Base-by-base conservation (phyloP, 1,284 basidiomycete genomes). In the Sanghuangporus sanghuang region DNA sequence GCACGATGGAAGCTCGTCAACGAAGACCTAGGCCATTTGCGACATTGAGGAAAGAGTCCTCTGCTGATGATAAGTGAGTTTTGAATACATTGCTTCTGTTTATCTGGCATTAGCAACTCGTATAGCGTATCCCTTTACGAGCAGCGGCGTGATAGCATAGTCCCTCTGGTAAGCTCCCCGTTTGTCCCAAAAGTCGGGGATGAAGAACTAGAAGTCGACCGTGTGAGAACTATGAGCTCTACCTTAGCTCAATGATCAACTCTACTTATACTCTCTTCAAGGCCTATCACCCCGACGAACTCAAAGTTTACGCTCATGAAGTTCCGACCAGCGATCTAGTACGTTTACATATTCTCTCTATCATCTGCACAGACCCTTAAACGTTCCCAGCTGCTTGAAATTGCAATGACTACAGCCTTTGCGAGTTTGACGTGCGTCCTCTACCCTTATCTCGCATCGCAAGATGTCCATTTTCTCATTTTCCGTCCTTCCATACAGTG, bases 351-450 rank as follows among this genome's bases (percentile, higher is more conserved):
- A 8, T 6, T 8, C 32, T n/a, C 9, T 14, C 18, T 36, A 56
- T 52, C 32, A 18, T 23, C 18, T 3, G 3, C 39, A 55, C 21
- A 6, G 16, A 21, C 1, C n/a, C 27, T 50, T 35, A 39, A 18
- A 36, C 38, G 9, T 64, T 4, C 52, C 35, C 44, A 66, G 65
- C 62, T 66, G 21, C 46, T 66, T 7, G 65, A 66, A 40, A 61
- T 66, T 23, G 62, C 62, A 5, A 66, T 66, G 65, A 66, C 65
- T 23, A 66, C 65, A 14, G 55, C 65, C 9, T 66, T 66, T 46
- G 54, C 65, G 46, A 66, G 62, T 42, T 21, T 66, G 32, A 66
- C 65, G 65, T 66, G 56, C 44, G 64, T 46, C 8, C 38, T 6
- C 32, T 6, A 44, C 48, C 40, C 32, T 48, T 50, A n/a, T 16